Conservation (phyloP, 2,329 filamentous ascomycete genomes). For the Neospermospora avenae region DNA sequence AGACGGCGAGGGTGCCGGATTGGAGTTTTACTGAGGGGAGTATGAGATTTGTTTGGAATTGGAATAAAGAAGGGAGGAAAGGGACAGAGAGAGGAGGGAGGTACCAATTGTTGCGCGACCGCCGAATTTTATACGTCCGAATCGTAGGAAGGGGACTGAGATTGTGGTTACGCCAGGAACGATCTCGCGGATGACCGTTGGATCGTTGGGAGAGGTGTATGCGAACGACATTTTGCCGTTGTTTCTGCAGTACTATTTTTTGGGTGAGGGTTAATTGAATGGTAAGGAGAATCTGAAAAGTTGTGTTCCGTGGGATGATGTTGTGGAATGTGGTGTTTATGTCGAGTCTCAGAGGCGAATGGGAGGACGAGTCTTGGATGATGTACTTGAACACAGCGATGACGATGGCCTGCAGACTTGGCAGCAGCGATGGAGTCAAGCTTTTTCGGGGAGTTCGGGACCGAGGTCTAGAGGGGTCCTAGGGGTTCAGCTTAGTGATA, state of each 20-base stretch:
- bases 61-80: not conserved
- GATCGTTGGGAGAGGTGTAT: constrained; percentile 65
- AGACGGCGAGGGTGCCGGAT: constrained; percentile 77
- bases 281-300: not conserved
- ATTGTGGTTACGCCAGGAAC: constrained; percentile 75
- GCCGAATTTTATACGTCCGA: constrained; percentile 76
- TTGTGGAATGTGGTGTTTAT: not conserved
- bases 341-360: not conserved
- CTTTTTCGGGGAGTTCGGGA: not conserved
- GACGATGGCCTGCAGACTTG: not conserved
- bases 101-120: constrained; percentile 81
- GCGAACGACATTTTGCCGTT: constrained; percentile 62
- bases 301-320: not conserved
- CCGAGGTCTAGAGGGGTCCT: not conserved
- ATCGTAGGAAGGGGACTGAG: constrained; percentile 80
- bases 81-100: constrained; percentile 20
- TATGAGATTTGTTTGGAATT: not conserved
- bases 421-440: not conserved
- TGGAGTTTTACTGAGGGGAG: constrained; percentile 69
- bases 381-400: not conserved
- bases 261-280: not conserved
- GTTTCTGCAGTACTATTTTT: not conserved
- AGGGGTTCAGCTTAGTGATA: too few relatives aligned
- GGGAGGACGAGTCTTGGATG: not conserved
- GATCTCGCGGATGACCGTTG: constrained; percentile 88